A percentile compares a stretch with the other conserved stretches of the same genome.
These are phyloP conservation scores for Peniophora sp. DNA, from an alignment of 1,284 basidiomycete genomes.

Conservation along the genomic window DNA sequence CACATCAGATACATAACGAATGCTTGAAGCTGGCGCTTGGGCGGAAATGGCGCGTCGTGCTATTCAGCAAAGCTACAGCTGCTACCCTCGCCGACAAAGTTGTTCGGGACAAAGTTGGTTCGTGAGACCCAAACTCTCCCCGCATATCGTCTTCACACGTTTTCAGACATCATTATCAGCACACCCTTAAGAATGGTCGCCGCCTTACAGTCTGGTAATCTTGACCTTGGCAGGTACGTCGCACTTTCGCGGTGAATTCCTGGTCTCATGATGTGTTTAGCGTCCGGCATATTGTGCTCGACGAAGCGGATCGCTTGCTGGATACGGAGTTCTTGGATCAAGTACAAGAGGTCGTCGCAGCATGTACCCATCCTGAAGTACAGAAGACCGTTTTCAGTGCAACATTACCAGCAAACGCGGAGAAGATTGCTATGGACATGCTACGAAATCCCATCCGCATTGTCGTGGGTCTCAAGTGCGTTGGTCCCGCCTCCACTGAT, in stretches of 20 bases:
- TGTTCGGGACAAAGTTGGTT: conserved; percentile 68
- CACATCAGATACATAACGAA: conserved; percentile 93
- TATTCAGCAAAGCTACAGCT: conserved; percentile 84
- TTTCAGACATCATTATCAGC: conserved; percentile 70
- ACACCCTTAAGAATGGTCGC: conserved; percentile 75
- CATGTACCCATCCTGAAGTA: conserved; percentile 66
- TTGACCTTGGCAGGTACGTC: conserved; percentile 69
- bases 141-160: not conserved
- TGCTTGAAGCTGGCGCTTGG: conserved; percentile 78
- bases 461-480: conserved; percentile 90
- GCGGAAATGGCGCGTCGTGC: conserved; percentile 75
- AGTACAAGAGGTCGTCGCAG: conserved; percentile 80
- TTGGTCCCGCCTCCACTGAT: conserved; percentile 10
- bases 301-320: conserved; percentile 89
- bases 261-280: conserved; percentile 28
- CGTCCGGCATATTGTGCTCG: conserved; percentile 77
- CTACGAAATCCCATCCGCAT: conserved; percentile 79
- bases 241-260: not conserved
- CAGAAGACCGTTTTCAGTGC: conserved; percentile 94
- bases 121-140: conserved; percentile 18
- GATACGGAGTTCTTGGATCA: conserved; percentile 87
- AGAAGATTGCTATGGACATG: conserved; percentile 83
- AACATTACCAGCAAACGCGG: conserved; percentile 84
- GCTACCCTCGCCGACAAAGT: conserved; percentile 61
- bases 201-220: conserved; percentile 56